phyloP scores from a whole-genome alignment of 805 yeast species.

The Lachancea fermentati region DNA sequence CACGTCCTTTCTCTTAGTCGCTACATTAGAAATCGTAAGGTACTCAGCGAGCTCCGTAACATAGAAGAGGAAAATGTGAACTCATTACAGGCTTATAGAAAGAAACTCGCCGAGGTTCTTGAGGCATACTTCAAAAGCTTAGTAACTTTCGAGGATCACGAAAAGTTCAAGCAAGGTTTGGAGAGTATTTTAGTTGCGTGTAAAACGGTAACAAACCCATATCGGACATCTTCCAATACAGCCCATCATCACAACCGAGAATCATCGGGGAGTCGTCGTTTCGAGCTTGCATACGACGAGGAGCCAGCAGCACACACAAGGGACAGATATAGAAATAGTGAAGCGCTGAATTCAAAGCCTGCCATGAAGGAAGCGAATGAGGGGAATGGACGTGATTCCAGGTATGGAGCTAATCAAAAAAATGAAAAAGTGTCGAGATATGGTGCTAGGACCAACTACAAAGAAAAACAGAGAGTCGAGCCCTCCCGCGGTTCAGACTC shows the following conservation, averaged over 20 bases:
- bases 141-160: slow-evolving; percentile 9
- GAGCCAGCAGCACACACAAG: not conserved
- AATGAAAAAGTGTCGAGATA: not conserved
- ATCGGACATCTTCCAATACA: not conserved
- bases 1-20: slow-evolving; percentile 13
- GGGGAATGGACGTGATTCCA: not conserved
- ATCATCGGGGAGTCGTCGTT: not conserved
- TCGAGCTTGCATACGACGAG: slow-evolving; percentile 4
- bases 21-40: slow-evolving; percentile 12
- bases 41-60: slow-evolving; percentile 4
- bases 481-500: not conserved
- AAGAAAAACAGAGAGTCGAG: not conserved
- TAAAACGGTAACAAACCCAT: slow-evolving; percentile 4
- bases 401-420: not conserved
- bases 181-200: slow-evolving; percentile 4
- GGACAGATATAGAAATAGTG: not conserved
- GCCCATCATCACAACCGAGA: not conserved
- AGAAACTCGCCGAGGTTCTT: slow-evolving; percentile 3
- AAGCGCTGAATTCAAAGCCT: not conserved
- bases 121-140: slow-evolving; percentile 15
- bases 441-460: not conserved
- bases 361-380: not conserved
- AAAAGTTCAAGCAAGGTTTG: slow-evolving; percentile 4
- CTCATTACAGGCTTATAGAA: not conserved
- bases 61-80: slow-evolving; percentile 6